Evolutionary conservation across 2,329 filamentous ascomycete genomes (phyloP).

Genomic region (Madurella mycetomatis): DNA sequence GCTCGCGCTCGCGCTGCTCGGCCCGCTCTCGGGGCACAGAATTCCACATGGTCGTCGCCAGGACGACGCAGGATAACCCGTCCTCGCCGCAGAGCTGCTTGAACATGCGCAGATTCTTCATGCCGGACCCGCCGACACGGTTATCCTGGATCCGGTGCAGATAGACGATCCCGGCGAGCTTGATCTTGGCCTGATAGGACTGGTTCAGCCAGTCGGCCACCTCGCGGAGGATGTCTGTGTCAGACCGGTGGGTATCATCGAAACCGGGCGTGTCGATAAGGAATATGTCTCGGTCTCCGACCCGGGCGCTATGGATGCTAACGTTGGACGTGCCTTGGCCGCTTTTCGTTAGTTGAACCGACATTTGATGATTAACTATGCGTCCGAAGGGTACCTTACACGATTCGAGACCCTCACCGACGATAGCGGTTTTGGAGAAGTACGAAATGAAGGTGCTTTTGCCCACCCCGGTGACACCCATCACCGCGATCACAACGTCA

Average conservation of each 20-base stretch:
- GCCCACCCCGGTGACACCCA: constrained; percentile 14
- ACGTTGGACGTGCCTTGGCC: background rate
- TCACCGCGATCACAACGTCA: constrained; percentile 2
- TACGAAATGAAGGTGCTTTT: constrained; percentile 14
- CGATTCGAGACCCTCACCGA: constrained; percentile 12
- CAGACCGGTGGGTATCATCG: constrained; percentile 40
- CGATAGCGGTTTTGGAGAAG: background rate
- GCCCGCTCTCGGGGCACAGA: background rate
- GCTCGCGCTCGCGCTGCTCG: constrained; percentile 4
- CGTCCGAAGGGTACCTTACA: background rate
- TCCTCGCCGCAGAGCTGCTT: constrained; percentile 6
- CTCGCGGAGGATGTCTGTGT: constrained; percentile 40
- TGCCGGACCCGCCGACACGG: constrained; percentile 36
- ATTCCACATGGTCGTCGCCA: constrained; percentile 14
- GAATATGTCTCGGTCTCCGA: constrained; percentile 4
- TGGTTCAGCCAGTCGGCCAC: constrained; percentile 32
- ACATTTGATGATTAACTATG: too few relatives aligned
- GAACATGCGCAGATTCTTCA: constrained; percentile 11
- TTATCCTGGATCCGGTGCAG: constrained; percentile 52
- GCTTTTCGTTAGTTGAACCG: background rate
- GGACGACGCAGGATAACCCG: constrained; percentile 1
- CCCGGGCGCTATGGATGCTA: background rate
- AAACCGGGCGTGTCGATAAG: constrained; percentile 47
- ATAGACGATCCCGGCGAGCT: constrained; percentile 35
- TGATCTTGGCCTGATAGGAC: background rate